A percentile compares a stretch with the other conserved stretches of the same genome.
Conservation (phyloP, 163 green algal species). For the Scenedesmus sp. region DNA sequence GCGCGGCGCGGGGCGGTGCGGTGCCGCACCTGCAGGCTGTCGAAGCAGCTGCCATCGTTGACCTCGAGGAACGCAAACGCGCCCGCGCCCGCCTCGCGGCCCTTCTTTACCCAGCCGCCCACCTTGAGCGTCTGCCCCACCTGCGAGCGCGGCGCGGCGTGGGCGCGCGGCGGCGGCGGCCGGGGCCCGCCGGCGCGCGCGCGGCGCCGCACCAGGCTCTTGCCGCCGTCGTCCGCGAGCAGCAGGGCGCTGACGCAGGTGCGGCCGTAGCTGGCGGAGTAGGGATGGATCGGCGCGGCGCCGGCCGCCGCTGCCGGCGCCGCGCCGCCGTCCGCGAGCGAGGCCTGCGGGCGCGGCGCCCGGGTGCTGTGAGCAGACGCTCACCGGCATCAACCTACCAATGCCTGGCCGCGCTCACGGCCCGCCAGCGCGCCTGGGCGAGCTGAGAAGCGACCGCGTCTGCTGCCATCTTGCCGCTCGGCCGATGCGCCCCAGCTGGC, state of each 20-base stretch:
- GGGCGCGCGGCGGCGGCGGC: neutral
- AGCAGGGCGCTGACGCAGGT: slow-evolving; percentile 75
- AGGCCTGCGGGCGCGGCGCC: too few species aligned
- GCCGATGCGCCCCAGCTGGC: too few species aligned
- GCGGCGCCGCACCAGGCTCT: slow-evolving; percentile 62
- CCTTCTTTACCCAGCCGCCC: slow-evolving; percentile 98
- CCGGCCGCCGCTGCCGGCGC: too few species aligned
- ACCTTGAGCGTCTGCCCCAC: slow-evolving; percentile 82
- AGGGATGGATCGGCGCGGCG: too few species aligned
- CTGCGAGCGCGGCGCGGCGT: slow-evolving; percentile 46
- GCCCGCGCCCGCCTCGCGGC: slow-evolving; percentile 89
- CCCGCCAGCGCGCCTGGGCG: too few species aligned
- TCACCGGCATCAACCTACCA: too few species aligned
- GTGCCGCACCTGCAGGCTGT: slow-evolving; percentile 80
- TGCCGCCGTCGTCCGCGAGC: slow-evolving; percentile 66
- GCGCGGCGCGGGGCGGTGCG: too few species aligned
- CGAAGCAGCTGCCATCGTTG: slow-evolving; percentile 94
- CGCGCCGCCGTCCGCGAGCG: too few species aligned
- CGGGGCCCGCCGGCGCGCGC: neutral
- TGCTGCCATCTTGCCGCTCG: too few species aligned
- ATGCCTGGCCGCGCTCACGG: too few species aligned
- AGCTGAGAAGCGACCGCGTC: too few species aligned
- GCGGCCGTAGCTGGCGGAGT: slow-evolving; percentile 78
- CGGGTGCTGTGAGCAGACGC: too few species aligned
- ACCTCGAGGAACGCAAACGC: slow-evolving; percentile 97